Conservation (phyloP, 73 alveolate species). For the Tetrahymena malaccensis region DNA sequence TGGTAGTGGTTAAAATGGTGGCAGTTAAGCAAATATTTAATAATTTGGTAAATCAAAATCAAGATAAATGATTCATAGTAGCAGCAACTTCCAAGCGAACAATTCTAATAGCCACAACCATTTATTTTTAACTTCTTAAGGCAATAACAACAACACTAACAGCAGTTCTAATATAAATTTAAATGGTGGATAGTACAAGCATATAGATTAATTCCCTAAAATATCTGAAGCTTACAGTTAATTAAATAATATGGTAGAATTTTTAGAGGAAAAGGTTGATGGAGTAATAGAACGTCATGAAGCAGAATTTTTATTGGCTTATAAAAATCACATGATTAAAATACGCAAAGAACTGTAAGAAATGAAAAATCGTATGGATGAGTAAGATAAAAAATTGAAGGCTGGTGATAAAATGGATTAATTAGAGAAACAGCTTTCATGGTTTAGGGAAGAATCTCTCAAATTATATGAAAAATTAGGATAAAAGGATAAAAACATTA, state of each 20-base stretch:
- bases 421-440: not conserved
- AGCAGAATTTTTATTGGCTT: conserved; percentile 19
- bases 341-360: conserved; percentile 13
- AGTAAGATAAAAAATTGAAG: not conserved
- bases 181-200: not conserved
- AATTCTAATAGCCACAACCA: not conserved
- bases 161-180: not conserved
- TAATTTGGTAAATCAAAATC: not conserved
- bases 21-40: not conserved
- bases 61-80: not conserved
- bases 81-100: not conserved
- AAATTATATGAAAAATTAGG: conserved; percentile 2
- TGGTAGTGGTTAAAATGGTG: not conserved
- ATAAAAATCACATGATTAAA: conserved; percentile 16
- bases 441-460: conserved; percentile 8
- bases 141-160: not conserved
- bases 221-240: not conserved
- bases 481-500: not conserved
- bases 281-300: not conserved
- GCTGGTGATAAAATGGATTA: conserved; percentile 1
- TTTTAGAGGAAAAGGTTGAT: not conserved
- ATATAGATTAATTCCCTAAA: not conserved
- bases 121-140: not conserved
- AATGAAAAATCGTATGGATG: conserved; percentile 3
- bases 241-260: not conserved